Percentiles rank a stretch among this genome's conserved stretches.
phyloP scores from a whole-genome alignment of 2,329 filamentous ascomycete species.

The Paecilomyces formosus region DNA sequence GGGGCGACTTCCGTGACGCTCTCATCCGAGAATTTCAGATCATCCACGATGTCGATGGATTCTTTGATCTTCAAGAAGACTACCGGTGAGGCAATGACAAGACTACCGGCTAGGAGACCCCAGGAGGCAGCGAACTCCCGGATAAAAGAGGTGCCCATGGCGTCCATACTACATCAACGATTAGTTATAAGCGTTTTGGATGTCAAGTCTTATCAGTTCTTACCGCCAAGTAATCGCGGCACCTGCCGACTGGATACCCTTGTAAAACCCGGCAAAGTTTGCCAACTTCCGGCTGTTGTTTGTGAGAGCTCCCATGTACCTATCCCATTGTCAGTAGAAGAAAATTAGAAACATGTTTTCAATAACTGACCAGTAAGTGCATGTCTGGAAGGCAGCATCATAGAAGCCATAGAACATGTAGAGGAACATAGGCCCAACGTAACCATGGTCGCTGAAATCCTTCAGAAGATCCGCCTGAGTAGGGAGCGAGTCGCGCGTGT shows the following conservation, averaged over 20 bases:
- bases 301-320: slow-evolving; percentile 86
- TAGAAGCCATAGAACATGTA: slow-evolving; percentile 89
- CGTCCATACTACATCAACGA: slow-evolving; percentile 55
- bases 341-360: not conserved
- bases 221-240: slow-evolving; percentile 52
- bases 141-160: slow-evolving; percentile 55
- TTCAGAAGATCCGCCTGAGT: slow-evolving; percentile 18
- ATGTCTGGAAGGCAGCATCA: slow-evolving; percentile 85
- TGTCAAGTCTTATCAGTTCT: slow-evolving; percentile 8
- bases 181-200: not conserved
- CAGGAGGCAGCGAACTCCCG: slow-evolving; percentile 68
- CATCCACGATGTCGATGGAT: slow-evolving; percentile 70
- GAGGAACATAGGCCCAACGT: slow-evolving; percentile 73
- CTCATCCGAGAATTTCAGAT: slow-evolving; percentile 79
- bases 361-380: slow-evolving; percentile 67
- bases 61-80: slow-evolving; percentile 75
- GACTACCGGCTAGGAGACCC: slow-evolving; percentile 65
- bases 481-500: slow-evolving; percentile 40
- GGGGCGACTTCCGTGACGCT: slow-evolving; percentile 60
- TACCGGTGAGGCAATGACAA: slow-evolving; percentile 71
- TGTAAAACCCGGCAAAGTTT: slow-evolving; percentile 88
- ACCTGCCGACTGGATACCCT: slow-evolving; percentile 82
- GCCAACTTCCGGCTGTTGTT: slow-evolving; percentile 89
- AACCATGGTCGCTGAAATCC: slow-evolving; percentile 64
- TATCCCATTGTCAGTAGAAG: slow-evolving; percentile 21